phyloP scores from a whole-genome alignment of 352 stramenopile species.

The Phytopythium chamaehyphon region DNA sequence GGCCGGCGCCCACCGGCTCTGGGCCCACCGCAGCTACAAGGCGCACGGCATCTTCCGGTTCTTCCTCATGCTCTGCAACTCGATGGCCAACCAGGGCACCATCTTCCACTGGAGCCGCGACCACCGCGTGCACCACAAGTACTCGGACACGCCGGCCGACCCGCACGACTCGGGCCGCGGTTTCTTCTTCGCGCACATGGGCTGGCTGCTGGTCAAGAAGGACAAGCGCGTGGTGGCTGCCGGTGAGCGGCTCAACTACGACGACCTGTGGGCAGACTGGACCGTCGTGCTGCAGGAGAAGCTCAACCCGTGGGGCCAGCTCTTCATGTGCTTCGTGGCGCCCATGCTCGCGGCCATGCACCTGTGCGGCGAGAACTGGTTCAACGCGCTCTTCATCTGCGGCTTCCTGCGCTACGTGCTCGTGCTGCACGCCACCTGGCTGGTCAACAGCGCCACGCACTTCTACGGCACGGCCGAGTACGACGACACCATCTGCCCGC shows the following conservation, averaged over 20 bases:
- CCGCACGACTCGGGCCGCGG: constrained; percentile 93
- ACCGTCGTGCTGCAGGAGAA: constrained; percentile 96
- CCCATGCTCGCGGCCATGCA: constrained; percentile 87
- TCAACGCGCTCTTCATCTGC: constrained; percentile 93
- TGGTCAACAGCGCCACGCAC: constrained; percentile 97
- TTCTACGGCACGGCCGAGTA: constrained; percentile 97
- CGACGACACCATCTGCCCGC: constrained; percentile 89
- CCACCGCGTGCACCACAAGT: constrained; percentile 98
- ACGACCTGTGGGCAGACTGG: constrained; percentile 95
- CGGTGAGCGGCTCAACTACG: constrained; percentile 93
- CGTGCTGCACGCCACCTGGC: constrained; percentile 96
- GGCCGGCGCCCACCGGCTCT: constrained; percentile 96
- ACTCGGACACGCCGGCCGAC: constrained; percentile 90
- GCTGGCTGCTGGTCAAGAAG: constrained; percentile 97
- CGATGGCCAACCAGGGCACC: constrained; percentile 95
- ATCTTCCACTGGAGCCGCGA: constrained; percentile 97
- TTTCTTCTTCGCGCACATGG: constrained; percentile 98
- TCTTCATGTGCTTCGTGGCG: constrained; percentile 98
- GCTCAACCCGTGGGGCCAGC: constrained; percentile 95
- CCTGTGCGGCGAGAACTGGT: constrained; percentile 91
- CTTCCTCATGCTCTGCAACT: constrained; percentile 96
- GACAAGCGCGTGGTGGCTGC: constrained; percentile 87
- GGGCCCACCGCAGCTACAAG: constrained; percentile 95
- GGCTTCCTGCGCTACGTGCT: constrained; percentile 92
- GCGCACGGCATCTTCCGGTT: constrained; percentile 86